A percentile compares a stretch with the other conserved stretches of the same genome.
Conservation (phyloP, 2,329 filamentous ascomycete genomes). For the Thermomyces lanuginosus region DNA sequence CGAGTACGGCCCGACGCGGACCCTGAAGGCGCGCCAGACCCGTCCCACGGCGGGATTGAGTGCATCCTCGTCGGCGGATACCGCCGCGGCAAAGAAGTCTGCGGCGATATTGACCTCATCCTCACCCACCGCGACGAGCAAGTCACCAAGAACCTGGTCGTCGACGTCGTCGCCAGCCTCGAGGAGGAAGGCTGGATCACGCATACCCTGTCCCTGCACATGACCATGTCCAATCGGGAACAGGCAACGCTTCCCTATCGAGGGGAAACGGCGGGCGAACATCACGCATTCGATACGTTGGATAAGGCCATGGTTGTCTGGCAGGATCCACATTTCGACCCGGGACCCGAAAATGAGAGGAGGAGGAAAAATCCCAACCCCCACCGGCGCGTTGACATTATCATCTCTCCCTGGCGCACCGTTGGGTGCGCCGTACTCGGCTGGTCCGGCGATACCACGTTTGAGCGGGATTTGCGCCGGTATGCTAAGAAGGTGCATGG, state of each 20-base stretch:
- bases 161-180: constrained; percentile 52
- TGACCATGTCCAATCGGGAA: constrained; percentile 53
- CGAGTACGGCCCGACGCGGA: constrained; percentile 36
- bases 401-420: constrained; percentile 75
- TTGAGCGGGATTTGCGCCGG: constrained; percentile 66
- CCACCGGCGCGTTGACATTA: constrained; percentile 81
- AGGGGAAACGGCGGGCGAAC: constrained; percentile 23
- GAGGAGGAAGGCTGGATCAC: constrained; percentile 58
- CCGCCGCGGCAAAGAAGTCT: constrained; percentile 54
- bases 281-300: constrained; percentile 65
- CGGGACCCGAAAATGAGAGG: constrained; percentile 20
- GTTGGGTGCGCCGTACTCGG: constrained; percentile 75
- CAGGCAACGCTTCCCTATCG: constrained; percentile 47
- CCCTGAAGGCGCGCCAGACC: constrained; percentile 14
- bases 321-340: constrained; percentile 53
- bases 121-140: constrained; percentile 59
- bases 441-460: constrained; percentile 80
- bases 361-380: constrained; percentile 47
- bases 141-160: constrained; percentile 53
- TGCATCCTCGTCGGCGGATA: constrained; percentile 63
- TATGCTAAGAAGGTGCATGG: constrained; percentile 57
- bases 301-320: constrained; percentile 90
- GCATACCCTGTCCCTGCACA: constrained; percentile 58
- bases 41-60: too few relatives aligned
- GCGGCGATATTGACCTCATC: constrained; percentile 74